Base-by-base conservation (phyloP, 2,329 filamentous ascomycete species). In the Bimuria novae-zelandiae region DNA sequence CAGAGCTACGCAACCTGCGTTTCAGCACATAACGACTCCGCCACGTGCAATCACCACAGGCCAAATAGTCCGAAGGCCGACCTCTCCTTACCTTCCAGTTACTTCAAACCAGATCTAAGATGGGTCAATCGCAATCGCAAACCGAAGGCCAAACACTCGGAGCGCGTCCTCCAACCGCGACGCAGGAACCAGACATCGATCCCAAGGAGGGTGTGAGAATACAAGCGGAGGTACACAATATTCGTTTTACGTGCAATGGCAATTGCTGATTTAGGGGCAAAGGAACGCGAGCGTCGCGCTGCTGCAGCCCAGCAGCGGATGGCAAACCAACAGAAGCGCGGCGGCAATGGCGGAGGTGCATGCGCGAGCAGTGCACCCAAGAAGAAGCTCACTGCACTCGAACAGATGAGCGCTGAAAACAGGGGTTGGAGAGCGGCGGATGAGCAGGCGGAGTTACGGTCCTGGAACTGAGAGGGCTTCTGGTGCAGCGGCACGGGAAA, bases 271-370 rank as follows among this genome's bases (percentile, higher is more conserved):
- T 14, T 2, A 12, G 30, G 7, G n/a, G 6, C 14, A 11, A 54
- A 72, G 68, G 68, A 69, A 49, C 66, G 68, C n/a, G 63, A 63
- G 17, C 67, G 66, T 40, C 66, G 70, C 41, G 63, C 67, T 11
- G 63, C 59, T 16, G 66, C 67, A 10, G 60, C 64, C 1, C 64
- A 69, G 30, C 64, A 64, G 53, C 67, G 67, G n/a, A 33, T 69
- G 10, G 51, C 60, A 2, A 46, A 49, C 12, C 58, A 61, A 29
- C 51, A 59, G 30, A 65, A 56, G 42, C 44, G 53, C 22, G 33
- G 30, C 12, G 35, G 33, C 6, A 21, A 39, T 17, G 29, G 19
- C 8, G 27, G 12, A 37, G 32, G n/a, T 22, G 36, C 17, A 16
- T 16, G 19, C 10, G 25, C 39, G 2, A 41, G 32, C 17, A 25